Percentiles rank a stretch among this genome's conserved stretches.
These are phyloP conservation scores for Amphichorda felina DNA, from an alignment of 2,329 filamentous ascomycete species.

Conservation along the genomic window DNA sequence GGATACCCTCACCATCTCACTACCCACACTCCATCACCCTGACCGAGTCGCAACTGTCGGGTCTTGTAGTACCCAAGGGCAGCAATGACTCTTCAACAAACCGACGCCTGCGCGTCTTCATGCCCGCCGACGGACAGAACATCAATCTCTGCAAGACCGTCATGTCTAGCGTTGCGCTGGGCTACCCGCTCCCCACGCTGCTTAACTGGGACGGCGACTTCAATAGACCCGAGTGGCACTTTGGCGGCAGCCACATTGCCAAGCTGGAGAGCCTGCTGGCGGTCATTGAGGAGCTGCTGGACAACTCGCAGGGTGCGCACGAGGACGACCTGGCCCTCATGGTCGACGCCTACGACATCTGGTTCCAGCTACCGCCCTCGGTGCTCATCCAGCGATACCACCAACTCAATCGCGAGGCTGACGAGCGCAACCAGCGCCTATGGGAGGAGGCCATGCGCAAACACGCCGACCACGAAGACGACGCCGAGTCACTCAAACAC, in stretches of 20 bases:
- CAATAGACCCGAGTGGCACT: conserved; percentile 22
- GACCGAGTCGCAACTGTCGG: not conserved
- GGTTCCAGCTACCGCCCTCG: conserved; percentile 25
- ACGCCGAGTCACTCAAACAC: not conserved
- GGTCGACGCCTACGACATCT: conserved; percentile 25
- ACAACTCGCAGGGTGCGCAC: conserved; percentile 6
- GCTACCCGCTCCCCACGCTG: conserved; percentile 22
- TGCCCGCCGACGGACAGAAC: conserved; percentile 22
- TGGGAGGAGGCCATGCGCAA: conserved; percentile 13
- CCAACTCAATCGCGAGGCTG: conserved; percentile 19
- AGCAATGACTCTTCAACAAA: conserved; percentile 1
- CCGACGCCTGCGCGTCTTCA: conserved; percentile 21
- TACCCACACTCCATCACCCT: no score
- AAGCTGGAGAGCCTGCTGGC: conserved; percentile 21
- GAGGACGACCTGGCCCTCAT: conserved; percentile 21
- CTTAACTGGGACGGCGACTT: conserved; percentile 25
- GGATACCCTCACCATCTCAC: no score
- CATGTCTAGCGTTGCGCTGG: conserved; percentile 23
- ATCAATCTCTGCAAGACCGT: conserved; percentile 25
- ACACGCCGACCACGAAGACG: no score
- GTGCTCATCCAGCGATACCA: conserved; percentile 23
- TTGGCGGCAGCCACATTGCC: conserved; percentile 24
- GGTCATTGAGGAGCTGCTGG: conserved; percentile 16
- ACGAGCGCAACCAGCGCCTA: conserved; percentile 12
- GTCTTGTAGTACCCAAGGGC: not conserved